Evolutionary conservation across 345 rosid species (phyloP), one percentile per base, ranked within the genome.

Genomic region (Cardiospermum halicacabum): DNA sequence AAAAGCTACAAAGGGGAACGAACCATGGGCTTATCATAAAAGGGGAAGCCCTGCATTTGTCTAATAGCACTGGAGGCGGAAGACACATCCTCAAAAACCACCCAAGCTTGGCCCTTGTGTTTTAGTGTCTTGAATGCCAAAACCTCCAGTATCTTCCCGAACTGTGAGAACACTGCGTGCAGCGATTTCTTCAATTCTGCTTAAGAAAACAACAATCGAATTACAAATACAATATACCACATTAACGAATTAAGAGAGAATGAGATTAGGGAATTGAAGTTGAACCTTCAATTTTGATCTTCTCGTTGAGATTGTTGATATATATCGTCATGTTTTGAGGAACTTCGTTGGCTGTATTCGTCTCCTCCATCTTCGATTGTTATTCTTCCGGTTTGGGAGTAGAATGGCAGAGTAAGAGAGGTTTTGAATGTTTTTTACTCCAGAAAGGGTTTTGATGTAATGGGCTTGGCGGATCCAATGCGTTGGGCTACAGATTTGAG

Each of bases 71-170:
- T 80, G 19, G 89, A 74, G 24, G 98, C 97, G 24, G 97, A 87
- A 7, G 74, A 73, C 3, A 78, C 81, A 50, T 91, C 87, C 69
- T 91, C 92, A 56, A 95, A 95, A 34, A 95, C 79, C 19, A 95
- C 87, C 99, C 99, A 95, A 78, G 97, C 96, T 80, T 95, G 99
- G 4, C 99, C 99, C 76, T 95, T 89, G 73, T 91, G 99, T 74
- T 95, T 95, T 81, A 95, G 65, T 25, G 97, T 95, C 89, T 89
- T 91, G 81, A 89, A 95, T 10, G 97, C 96, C 72, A 84, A 58
- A 22, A 95, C 88, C 64, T 91, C 99, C 78, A 95, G 4, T 65
- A 95, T 91, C 90, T 89, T 85, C 62, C 99, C 99, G 50, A 89
- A 91, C 60, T 89, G 92, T 27, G 96, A 81, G 81, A 95, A 91